These are phyloP conservation scores for Trametes hirsuta DNA, from an alignment of 1,284 basidiomycete species.

Conservation along the genomic window DNA sequence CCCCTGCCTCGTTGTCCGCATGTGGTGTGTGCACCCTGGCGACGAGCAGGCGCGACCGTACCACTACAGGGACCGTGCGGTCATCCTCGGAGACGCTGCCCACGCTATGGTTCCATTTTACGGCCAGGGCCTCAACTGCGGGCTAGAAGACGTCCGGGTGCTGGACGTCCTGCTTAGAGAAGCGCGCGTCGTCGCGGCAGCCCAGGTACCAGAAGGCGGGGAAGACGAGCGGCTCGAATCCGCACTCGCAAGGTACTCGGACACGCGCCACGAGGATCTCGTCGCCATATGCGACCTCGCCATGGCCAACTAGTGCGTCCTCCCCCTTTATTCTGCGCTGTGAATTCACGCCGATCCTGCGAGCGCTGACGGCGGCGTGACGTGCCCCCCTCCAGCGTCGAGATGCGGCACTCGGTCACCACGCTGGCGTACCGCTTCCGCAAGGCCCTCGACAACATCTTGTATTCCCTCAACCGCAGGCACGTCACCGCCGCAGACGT, in stretches of 20 bases:
- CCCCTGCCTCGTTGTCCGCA: slow-evolving; percentile 5
- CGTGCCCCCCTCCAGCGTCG: slow-evolving; percentile 57
- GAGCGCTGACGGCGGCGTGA: slow-evolving; percentile 1
- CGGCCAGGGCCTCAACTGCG: slow-evolving; percentile 97
- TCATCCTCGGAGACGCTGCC: slow-evolving; percentile 93
- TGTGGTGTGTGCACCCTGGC: slow-evolving; percentile 6
- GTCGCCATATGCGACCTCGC: slow-evolving; percentile 91
- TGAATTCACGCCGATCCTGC: not conserved
- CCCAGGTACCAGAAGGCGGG: slow-evolving; percentile 36
- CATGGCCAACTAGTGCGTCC: slow-evolving; percentile 91
- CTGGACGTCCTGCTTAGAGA: slow-evolving; percentile 77
- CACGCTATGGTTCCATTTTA: slow-evolving; percentile 99
- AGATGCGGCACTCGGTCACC: slow-evolving; percentile 94
- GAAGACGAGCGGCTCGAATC: slow-evolving; percentile 61
- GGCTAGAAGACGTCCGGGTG: slow-evolving; percentile 95
- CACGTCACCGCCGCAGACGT: slow-evolving; percentile 41
- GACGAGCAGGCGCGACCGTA: slow-evolving; percentile 76
- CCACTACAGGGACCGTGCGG: slow-evolving; percentile 86
- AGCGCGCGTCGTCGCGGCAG: slow-evolving; percentile 58
- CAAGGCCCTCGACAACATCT: slow-evolving; percentile 78
- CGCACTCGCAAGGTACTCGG: slow-evolving; percentile 80
- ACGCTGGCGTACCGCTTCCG: slow-evolving; percentile 81
- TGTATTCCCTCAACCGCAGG: slow-evolving; percentile 64
- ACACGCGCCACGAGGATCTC: slow-evolving; percentile 84
- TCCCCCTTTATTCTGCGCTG: not conserved